Evolutionary conservation across 208 protist species (phyloP).

Genomic region (Naegleria lovaniensis): DNA sequence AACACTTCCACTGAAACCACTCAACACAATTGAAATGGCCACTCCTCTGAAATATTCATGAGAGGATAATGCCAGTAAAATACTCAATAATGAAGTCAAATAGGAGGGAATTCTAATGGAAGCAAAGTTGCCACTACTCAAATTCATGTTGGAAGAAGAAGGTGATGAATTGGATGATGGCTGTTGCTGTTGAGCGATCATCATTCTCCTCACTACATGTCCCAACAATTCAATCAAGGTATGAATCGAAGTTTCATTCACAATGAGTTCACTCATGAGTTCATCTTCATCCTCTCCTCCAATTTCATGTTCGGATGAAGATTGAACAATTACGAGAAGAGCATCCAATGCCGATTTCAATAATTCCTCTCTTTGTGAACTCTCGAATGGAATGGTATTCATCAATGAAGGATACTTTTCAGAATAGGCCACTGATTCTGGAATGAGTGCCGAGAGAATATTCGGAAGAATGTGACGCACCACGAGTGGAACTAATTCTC

Average conservation of each 20-base stretch:
- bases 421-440: not conserved
- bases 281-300: constrained; percentile 11
- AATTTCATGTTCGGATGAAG: not conserved
- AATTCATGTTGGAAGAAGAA: not conserved
- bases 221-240: not conserved
- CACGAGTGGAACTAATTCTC: not conserved
- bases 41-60: constrained; percentile 5
- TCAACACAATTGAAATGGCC: not conserved
- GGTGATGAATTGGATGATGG: no score
- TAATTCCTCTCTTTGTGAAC: not conserved
- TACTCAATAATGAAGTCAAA: not conserved
- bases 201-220: not conserved
- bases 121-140: no score
- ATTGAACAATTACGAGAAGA: not conserved
- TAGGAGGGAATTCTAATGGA: not conserved
- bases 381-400: not conserved
- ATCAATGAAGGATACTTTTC: not conserved
- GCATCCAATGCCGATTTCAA: not conserved
- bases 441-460: not conserved
- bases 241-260: not conserved
- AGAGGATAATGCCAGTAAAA: not conserved
- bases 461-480: not conserved
- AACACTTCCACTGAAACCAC: not conserved
- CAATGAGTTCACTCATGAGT: constrained; percentile 3
- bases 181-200: not conserved